phyloP scores from a whole-genome alignment of 768 basidiomycete genomes.

The Mycena rosella region DNA sequence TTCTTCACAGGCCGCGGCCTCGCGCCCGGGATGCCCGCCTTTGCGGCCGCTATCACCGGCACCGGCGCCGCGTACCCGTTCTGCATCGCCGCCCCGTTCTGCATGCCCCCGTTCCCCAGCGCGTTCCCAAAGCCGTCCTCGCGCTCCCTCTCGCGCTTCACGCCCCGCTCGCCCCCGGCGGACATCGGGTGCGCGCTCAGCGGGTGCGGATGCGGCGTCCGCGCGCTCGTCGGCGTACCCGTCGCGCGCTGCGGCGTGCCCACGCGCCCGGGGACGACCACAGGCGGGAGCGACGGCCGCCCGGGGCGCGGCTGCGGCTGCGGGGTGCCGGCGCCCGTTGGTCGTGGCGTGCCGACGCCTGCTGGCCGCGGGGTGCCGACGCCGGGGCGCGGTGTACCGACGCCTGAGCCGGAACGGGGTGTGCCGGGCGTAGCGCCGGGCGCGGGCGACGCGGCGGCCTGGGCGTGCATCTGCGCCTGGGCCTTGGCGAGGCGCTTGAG shows the following conservation, averaged over 20 bases:
- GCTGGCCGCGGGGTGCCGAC: constrained; percentile 46
- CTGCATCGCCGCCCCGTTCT: constrained; percentile 15
- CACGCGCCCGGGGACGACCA: constrained; percentile 40
- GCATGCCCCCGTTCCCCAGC: neutral
- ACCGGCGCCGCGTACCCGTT: constrained; percentile 31
- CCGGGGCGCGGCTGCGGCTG: constrained; percentile 46
- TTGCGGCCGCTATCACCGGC: constrained; percentile 60
- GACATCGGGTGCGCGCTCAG: constrained; percentile 30
- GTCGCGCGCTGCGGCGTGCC: constrained; percentile 41
- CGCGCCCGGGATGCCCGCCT: constrained; percentile 68
- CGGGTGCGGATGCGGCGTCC: constrained; percentile 48
- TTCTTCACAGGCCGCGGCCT: constrained; percentile 82
- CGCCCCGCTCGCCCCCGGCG: constrained; percentile 41
- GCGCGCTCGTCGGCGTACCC: constrained; percentile 35
- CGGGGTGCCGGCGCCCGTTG: constrained; percentile 38
- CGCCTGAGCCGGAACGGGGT: constrained; percentile 45
- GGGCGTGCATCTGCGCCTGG: constrained; percentile 53
- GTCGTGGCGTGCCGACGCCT: constrained; percentile 45
- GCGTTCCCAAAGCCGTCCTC: constrained; percentile 45
- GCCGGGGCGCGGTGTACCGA: constrained; percentile 39
- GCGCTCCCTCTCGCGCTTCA: constrained; percentile 47
- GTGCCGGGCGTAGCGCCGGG: constrained; percentile 47
- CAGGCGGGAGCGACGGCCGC: constrained; percentile 40
- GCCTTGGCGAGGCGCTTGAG: constrained; percentile 76
- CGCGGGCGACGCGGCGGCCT: constrained; percentile 42